These are phyloP conservation scores for Boletus fagicola DNA, from an alignment of 768 basidiomycete genomes.

Conservation along the genomic window DNA sequence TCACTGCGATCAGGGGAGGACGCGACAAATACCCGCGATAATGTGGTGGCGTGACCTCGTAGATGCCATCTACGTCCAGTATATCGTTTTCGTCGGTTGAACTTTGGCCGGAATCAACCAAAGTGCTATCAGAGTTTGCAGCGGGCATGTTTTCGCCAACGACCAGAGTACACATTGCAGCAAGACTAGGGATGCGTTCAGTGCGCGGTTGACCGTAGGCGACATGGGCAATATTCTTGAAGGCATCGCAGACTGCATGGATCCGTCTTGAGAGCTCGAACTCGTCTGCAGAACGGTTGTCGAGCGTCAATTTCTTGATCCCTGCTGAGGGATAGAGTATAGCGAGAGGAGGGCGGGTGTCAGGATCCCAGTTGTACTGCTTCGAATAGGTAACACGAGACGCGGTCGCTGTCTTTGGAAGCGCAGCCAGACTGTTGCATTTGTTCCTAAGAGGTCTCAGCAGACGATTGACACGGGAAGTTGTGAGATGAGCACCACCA, in stretches of 20 bases:
- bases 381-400: slow-evolving; percentile 17
- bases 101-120: slow-evolving; percentile 23
- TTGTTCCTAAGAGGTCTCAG: slow-evolving; percentile 49
- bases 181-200: slow-evolving; percentile 37
- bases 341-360: slow-evolving; percentile 33
- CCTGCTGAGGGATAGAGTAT: slow-evolving; percentile 40
- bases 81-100: slow-evolving; percentile 24
- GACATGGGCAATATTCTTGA: slow-evolving; percentile 48
- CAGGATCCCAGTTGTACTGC: slow-evolving; percentile 21
- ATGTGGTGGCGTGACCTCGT: slow-evolving; percentile 51
- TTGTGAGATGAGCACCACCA: slow-evolving; percentile 34
- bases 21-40: slow-evolving; percentile 45
- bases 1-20: background rate
- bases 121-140: slow-evolving; percentile 10
- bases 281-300: slow-evolving; percentile 34
- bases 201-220: slow-evolving; percentile 23
- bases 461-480: slow-evolving; percentile 43
- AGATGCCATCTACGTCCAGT: slow-evolving; percentile 39
- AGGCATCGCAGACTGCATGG: slow-evolving; percentile 55
- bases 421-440: slow-evolving; percentile 38
- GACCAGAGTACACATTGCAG: slow-evolving; percentile 45
- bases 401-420: slow-evolving; percentile 18
- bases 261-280: slow-evolving; percentile 47
- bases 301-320: slow-evolving; percentile 35
- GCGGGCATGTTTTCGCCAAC: slow-evolving; percentile 47